Base-by-base conservation (phyloP, 169 alveolate species). In the Plasmodium fragile region DNA sequence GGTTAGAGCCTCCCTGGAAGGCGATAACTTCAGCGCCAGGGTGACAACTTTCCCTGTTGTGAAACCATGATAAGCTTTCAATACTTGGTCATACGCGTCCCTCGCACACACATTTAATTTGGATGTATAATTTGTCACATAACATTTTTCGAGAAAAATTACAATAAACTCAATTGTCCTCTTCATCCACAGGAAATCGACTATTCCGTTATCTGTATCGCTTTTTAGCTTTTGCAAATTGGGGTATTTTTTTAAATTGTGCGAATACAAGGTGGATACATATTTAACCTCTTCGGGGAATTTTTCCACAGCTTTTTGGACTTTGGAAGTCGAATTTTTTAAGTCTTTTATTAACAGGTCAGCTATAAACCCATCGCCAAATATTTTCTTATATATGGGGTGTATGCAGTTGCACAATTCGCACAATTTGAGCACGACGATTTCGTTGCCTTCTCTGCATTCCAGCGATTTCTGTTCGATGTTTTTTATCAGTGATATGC, bases 311-410 rank as follows among this genome's bases (percentile, higher is more conserved):
- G 94, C 94, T 49, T 79, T 78, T 78, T 78, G 89, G 34, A 89
- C 94, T 89, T 77, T 78, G 30, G 25, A 25, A 3, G 94, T 59
- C 25, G 82, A 89, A 89, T 77, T 89, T 89, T 78, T 77, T 34
- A 89, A 69, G 59, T 89, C 94, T 43, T 89, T 89, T 78, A 72
- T 89, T 89, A 89, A 41, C 34, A 59, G 13, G 25, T 89, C 73
- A 6, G 87, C 87, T 55, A 89, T n/a, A 89, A 89, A 49, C 0
- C 94, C 94, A 78, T 89, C 52, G n/a, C 94, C 94, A 89, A 89
- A 89, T 59, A 89, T 78, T 55, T 89, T 89, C 18, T 65, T 89
- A 77, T 78, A 89, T 32, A 89, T 78, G 6, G 94, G 94, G 34
- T 79, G 81, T 30, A 89, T 77, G 52, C 59, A 39, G 52, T 89